These are phyloP conservation scores for Cupressus sempervirens DNA, from an alignment of 75 land plant genomes.

Conservation along the genomic window DNA sequence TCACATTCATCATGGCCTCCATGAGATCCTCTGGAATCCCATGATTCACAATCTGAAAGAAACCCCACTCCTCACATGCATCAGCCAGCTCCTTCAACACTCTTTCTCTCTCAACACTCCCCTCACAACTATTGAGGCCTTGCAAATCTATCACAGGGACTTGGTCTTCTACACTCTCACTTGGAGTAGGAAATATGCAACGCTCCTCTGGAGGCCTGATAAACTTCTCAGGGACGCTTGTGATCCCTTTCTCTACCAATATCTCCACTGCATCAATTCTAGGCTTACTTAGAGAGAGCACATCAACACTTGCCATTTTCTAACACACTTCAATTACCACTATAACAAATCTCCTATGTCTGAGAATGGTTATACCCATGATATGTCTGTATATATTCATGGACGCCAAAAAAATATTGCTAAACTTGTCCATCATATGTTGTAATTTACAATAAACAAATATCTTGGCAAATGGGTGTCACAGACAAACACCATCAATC, in stretches of 20 bases:
- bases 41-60: conserved; percentile 22
- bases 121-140: background rate
- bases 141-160: conserved; percentile 12
- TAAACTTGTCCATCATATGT: no score
- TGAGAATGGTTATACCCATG: background rate
- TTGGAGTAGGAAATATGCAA: background rate
- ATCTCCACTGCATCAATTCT: background rate
- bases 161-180: background rate
- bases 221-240: background rate
- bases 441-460: background rate
- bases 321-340: background rate
- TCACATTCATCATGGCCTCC: background rate
- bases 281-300: background rate
- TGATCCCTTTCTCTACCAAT: conserved; percentile 10
- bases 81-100: conserved; percentile 9
- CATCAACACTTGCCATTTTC: background rate
- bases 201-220: conserved; percentile 9
- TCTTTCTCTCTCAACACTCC: background rate
- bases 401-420: background rate
- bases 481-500: no score
- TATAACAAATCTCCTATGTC: background rate
- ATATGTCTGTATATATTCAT: background rate
- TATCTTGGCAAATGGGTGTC: no score
- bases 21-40: background rate
- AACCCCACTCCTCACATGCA: conserved; percentile 24